Evolutionary conservation across 1,284 basidiomycete species (phyloP).

Genomic region (Ustilago cynodontis): DNA sequence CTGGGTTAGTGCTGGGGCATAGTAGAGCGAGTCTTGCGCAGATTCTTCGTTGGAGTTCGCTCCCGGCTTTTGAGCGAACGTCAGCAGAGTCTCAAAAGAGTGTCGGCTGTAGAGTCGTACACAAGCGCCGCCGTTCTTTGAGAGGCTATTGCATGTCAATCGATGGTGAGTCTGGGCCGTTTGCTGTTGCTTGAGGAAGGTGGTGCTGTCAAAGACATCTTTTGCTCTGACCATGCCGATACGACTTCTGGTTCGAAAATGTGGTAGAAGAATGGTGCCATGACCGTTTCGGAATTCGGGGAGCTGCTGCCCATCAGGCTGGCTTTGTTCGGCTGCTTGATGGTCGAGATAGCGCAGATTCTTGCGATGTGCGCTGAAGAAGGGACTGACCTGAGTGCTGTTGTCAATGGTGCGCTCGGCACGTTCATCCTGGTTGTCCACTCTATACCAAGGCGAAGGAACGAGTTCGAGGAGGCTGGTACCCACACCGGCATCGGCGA

Average conservation of each 20-base stretch:
- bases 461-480: slow-evolving; percentile 22
- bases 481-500: slow-evolving; percentile 8
- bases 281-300: slow-evolving; percentile 10
- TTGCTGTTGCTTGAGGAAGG: background rate
- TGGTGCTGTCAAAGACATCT: slow-evolving; percentile 13
- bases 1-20: slow-evolving; percentile 13
- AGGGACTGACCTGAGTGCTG: background rate
- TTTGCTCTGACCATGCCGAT: slow-evolving; percentile 14
- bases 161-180: background rate
- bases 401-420: background rate
- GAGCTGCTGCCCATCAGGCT: background rate
- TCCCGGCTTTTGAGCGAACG: background rate
- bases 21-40: slow-evolving; percentile 7
- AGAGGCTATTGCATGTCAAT: background rate
- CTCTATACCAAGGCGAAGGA: slow-evolving; percentile 15
- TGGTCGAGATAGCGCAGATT: slow-evolving; percentile 18
- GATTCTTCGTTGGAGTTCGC: background rate
- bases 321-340: background rate
- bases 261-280: slow-evolving; percentile 16
- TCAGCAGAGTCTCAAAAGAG: slow-evolving; percentile 26
- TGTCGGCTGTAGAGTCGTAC: slow-evolving; percentile 8
- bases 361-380: slow-evolving; percentile 7
- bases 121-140: background rate
- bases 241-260: slow-evolving; percentile 17
- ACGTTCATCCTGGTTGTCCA: background rate